Evolutionary conservation across 257 asterid genomes (phyloP).

Genomic region (Coffea eugenioides): DNA sequence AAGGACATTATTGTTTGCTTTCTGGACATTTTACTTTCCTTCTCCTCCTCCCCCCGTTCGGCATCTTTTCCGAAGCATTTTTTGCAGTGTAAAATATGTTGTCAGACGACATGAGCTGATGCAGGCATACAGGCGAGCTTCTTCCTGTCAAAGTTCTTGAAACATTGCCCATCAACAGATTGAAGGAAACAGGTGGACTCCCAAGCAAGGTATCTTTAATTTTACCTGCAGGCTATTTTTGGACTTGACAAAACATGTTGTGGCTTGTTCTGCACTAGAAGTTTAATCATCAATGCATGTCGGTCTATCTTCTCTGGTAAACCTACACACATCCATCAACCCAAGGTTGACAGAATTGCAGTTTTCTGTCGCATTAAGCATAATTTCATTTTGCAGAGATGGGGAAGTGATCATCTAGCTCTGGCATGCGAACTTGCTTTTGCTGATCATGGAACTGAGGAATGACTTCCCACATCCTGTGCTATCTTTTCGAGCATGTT

Average conservation of each 20-base stretch:
- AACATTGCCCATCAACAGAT: slow-evolving; percentile 42
- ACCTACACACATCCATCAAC: not conserved
- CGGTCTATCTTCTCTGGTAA: not conserved
- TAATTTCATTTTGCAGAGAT: slow-evolving; percentile 47
- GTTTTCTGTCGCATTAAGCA: not conserved
- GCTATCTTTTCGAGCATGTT: not conserved
- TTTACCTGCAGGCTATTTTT: not conserved
- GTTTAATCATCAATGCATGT: not conserved
- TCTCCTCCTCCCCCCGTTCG: not conserved
- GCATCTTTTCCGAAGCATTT: not conserved
- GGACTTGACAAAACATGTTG: not conserved
- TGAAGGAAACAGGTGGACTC: slow-evolving; percentile 66
- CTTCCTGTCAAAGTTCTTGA: slow-evolving; percentile 80
- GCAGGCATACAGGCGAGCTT: slow-evolving; percentile 79
- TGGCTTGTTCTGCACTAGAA: not conserved
- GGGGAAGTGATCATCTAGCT: slow-evolving; percentile 96
- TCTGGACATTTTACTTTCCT: not conserved
- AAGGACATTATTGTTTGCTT: not conserved
- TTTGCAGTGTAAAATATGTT: not conserved
- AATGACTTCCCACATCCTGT: not conserved
- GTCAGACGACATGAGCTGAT: slow-evolving; percentile 13
- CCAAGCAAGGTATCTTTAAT: slow-evolving; percentile 59
- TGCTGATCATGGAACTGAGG: slow-evolving; percentile 28
- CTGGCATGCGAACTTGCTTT: slow-evolving; percentile 87
- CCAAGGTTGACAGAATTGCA: not conserved